Conservation (phyloP, 352 stramenopile species). For the Pythium biforme region DNA sequence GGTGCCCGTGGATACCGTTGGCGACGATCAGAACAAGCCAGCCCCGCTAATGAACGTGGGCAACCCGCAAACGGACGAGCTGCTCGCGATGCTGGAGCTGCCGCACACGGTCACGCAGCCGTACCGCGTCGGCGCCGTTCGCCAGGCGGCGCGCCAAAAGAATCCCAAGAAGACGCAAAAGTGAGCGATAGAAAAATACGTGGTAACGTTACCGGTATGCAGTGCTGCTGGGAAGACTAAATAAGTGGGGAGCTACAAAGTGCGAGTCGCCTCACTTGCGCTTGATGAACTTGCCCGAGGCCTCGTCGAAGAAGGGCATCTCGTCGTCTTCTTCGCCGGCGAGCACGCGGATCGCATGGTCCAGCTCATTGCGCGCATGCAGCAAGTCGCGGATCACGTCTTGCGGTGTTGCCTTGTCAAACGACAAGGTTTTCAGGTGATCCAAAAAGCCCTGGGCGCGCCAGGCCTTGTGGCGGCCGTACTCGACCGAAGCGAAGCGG, state of each 20-base stretch:
- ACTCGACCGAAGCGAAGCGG: constrained; percentile 26
- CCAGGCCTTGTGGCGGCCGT: constrained; percentile 30
- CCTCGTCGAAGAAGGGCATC: constrained; percentile 31
- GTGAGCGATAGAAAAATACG: neutral
- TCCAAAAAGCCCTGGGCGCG: constrained; percentile 21
- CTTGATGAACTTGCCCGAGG: constrained; percentile 29
- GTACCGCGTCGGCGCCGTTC: constrained; percentile 31
- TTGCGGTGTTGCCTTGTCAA: constrained; percentile 7
- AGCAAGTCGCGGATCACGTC: constrained; percentile 27
- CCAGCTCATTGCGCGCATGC: constrained; percentile 16
- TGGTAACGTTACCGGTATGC: neutral
- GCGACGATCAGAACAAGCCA: constrained; percentile 8
- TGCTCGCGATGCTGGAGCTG: constrained; percentile 91
- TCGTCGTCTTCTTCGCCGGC: constrained; percentile 24
- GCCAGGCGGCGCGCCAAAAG: neutral
- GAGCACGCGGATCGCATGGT: constrained; percentile 28
- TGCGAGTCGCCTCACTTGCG: constrained; percentile 17
- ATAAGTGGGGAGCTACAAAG: neutral
- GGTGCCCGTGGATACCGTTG: constrained; percentile 45
- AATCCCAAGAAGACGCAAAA: neutral
- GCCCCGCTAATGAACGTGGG: constrained; percentile 35
- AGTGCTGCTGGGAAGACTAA: neutral
- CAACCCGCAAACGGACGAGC: constrained; percentile 95
- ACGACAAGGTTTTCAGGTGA: constrained; percentile 20
- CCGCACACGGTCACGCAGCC: constrained; percentile 91